Evolutionary conservation across 495 filamentous ascomycete species (phyloP).

Genomic region (Penicillium alfredii): DNA sequence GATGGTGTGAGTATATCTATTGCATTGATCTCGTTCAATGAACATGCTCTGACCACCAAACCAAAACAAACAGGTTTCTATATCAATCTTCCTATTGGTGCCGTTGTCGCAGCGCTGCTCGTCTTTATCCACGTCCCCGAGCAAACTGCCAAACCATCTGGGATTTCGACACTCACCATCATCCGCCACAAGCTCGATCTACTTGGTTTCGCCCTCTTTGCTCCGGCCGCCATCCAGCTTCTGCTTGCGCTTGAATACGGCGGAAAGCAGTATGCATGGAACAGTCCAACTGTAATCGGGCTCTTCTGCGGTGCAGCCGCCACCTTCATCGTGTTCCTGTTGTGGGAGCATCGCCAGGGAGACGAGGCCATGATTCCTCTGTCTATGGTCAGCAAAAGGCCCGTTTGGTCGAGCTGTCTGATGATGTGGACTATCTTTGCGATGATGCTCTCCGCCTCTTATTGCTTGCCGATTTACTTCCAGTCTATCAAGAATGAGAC

Average conservation of each 20-base stretch:
- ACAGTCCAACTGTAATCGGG: constrained; percentile 39
- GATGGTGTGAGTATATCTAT: constrained; percentile 43
- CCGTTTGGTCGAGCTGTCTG: constrained; percentile 30
- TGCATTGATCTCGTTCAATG: constrained; percentile 3
- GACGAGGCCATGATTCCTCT: constrained; percentile 49
- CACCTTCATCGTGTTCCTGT: constrained; percentile 35
- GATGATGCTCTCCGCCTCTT: constrained; percentile 19
- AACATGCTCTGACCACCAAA: not conserved
- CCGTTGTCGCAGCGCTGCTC: constrained; percentile 36
- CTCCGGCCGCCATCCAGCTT: constrained; percentile 39
- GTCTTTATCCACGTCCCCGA: constrained; percentile 47
- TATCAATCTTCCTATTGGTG: constrained; percentile 59
- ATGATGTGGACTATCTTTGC: constrained; percentile 14
- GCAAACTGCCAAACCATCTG: constrained; percentile 32
- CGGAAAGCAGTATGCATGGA: constrained; percentile 38
- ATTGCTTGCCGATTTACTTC: constrained; percentile 40
- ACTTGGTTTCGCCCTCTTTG: constrained; percentile 40
- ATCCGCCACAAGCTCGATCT: constrained; percentile 36
- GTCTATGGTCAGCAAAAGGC: constrained; percentile 23
- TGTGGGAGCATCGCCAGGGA: constrained; percentile 44
- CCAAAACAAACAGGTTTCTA: constrained; percentile 50
- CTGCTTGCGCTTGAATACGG: constrained; percentile 48
- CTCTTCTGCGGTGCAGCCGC: constrained; percentile 47
- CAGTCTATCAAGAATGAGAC: constrained; percentile 27
- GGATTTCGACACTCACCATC: constrained; percentile 23